Base-by-base conservation (phyloP, 257 asterid genomes). In the Fraxinus excelsior region DNA sequence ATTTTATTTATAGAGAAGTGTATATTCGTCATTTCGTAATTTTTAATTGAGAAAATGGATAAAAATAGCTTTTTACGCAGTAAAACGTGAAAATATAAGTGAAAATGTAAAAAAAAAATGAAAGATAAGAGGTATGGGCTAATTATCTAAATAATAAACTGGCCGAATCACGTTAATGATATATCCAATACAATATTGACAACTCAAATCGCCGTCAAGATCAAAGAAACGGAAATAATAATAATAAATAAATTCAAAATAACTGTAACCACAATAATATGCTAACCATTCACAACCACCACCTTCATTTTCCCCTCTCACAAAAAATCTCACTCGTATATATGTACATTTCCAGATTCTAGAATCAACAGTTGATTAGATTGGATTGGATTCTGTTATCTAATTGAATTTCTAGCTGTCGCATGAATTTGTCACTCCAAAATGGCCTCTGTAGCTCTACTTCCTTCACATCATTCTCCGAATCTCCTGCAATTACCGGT, bases 381-480 rank as follows among this genome's bases (percentile, higher is more conserved):
- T 60, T 62, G 14, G 68, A 4, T 72, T 72, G 81, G 75, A 69
- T 78, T 72, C 74, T 76, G 70, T 53, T 64, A 3, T 62, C 35
- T 23, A 26, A 26, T 62, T n/a, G 28, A n/a, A 62, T 9, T 62
- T 12, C 18, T 23, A 62, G 68, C 31, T 3, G 19, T 76, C 53
- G 76, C 77, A 58, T 80, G 86, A 35, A 73, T 40, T 75, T 72
- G 3, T 58, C 71, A 25, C 76, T 46, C 74, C 25, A 3, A 19
- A 79, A 91, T 91, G 96, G 87, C 91, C 73, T 37, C 91, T 5
- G 76, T 85, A 72, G 68, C 76, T 73, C 79, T 83, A 46, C 72
- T 82, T 7, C 76, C 82, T 37, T 78, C 83, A 21, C 76, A 75
- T 37, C 80, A 23, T 64, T 79, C 90, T n/a, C 86, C 88, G 12